Evolutionary conservation across 306 rosid species (phyloP).

Genomic region (Elaeagnus macrophylla): DNA sequence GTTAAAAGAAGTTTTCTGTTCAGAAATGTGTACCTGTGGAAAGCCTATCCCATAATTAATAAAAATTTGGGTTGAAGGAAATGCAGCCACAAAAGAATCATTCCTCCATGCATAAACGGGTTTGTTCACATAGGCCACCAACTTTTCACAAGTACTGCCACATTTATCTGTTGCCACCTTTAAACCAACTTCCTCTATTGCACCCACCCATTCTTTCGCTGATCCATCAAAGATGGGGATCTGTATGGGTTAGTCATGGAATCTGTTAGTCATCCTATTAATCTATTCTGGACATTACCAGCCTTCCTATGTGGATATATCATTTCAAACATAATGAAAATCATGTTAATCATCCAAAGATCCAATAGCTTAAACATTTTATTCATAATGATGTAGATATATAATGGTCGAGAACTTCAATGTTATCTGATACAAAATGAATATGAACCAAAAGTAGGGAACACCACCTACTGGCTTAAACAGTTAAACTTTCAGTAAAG

Average conservation of each 20-base stretch:
- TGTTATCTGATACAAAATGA: too few species aligned
- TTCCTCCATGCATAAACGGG: conserved; percentile 56
- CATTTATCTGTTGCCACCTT: conserved; percentile 41
- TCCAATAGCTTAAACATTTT: neutral
- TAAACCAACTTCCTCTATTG: conserved; percentile 59
- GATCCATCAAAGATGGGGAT: conserved; percentile 93
- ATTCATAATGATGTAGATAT: too few species aligned
- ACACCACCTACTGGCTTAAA: too few species aligned
- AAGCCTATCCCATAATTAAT: conserved; percentile 73
- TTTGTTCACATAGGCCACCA: conserved; percentile 61
- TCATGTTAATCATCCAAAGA: neutral
- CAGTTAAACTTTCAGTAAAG: too few species aligned
- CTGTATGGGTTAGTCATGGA: conserved; percentile 26
- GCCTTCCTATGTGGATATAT: conserved; percentile 8
- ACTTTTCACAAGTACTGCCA: conserved; percentile 48
- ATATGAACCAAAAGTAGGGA: too few species aligned
- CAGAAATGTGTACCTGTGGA: conserved; percentile 47
- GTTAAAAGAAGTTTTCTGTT: conserved; percentile 1
- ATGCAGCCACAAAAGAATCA: conserved; percentile 68
- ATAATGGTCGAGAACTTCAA: too few species aligned
- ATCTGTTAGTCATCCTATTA: neutral
- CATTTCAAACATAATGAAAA: neutral
- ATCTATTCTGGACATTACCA: conserved; percentile 8
- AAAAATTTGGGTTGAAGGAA: conserved; percentile 46
- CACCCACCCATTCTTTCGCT: conserved; percentile 70